phyloP scores from a whole-genome alignment of 495 filamentous ascomycete genomes.

The Trichocladium uniseriatum region DNA sequence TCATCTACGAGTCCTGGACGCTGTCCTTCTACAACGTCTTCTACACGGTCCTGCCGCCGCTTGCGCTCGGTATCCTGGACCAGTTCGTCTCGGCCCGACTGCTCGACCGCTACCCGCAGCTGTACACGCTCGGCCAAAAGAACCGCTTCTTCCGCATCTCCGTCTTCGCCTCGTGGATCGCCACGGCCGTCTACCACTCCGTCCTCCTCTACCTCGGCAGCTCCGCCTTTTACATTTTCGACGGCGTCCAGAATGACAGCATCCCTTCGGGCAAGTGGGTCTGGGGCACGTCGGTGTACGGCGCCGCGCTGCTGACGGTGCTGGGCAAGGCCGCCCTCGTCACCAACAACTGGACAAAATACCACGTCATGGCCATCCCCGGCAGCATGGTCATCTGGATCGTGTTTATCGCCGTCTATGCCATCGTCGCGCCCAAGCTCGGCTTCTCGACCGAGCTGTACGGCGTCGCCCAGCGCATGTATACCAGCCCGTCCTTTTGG shows the following conservation, averaged over 20 bases:
- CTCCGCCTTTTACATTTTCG: slow-evolving; percentile 67
- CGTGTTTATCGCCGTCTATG: slow-evolving; percentile 81
- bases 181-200: slow-evolving; percentile 93
- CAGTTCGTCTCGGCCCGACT: slow-evolving; percentile 94
- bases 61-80: slow-evolving; percentile 94
- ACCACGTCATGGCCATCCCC: slow-evolving; percentile 89
- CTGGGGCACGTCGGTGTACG: slow-evolving; percentile 90
- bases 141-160: slow-evolving; percentile 86
- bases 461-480: slow-evolving; percentile 72
- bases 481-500: slow-evolving; percentile 80
- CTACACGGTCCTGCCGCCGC: slow-evolving; percentile 88
- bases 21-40: slow-evolving; percentile 99
- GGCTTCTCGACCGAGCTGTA: slow-evolving; percentile 77
- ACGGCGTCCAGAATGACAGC: slow-evolving; percentile 67
- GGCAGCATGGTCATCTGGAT: slow-evolving; percentile 90
- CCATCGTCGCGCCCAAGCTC: slow-evolving; percentile 77
- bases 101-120: slow-evolving; percentile 94
- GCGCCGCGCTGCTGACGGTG: slow-evolving; percentile 79
- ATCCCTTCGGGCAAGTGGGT: slow-evolving; percentile 88
- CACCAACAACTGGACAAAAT: slow-evolving; percentile 98
- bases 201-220: slow-evolving; percentile 81
- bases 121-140: slow-evolving; percentile 88
- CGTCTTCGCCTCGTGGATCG: slow-evolving; percentile 87
- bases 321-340: slow-evolving; percentile 92
- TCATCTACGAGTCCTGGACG: slow-evolving; percentile 99